Evolutionary conservation across 208 protist genomes (phyloP), one percentile per base, ranked within the genome.

Genomic region (Trypanosoma lewisi): DNA sequence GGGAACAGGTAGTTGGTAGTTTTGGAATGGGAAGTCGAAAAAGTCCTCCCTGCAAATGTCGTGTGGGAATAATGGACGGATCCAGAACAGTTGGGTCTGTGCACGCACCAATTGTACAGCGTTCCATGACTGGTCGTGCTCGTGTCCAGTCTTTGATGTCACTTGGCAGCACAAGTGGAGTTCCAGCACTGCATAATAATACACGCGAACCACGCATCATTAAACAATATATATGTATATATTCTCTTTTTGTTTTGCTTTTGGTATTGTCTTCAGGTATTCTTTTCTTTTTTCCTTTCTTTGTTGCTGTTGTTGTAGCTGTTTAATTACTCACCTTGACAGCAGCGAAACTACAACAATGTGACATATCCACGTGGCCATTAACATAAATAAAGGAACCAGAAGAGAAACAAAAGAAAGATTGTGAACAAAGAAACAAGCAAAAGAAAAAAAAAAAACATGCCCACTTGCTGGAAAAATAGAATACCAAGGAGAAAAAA

Each of bases 11-110:
- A 30, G 60, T 74, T 7, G 41, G 25, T 12, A 96, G 76, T 17
- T 75, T 56, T 5, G 91, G 91, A 12, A 96, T 62, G 11, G 83
- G 85, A 21, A 94, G 76, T 39, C 82, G 77, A 28, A 88, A 86
- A 14, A 96, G 74, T 49, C 82, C 85, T n/a, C 74, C 66, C 70
- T 96, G 91, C 25, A 92, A 87, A 53, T 95, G 86, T 0, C 82
- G 67, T 5, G 91, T 96, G 1, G 91, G 83, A 39, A 87, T 63
- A 4, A 79, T 59, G n/a, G 61, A 75, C 14, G 45, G 8, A 44
- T 72, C 42, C 9, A 86, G 55, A 9, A 64, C 54, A 16, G 44
- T 60, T 3, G 1, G 28, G 41, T 74, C 63, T 11, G 42, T 53
- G 39, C 58, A 66, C 6, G 30, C 36, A 6, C 70, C 70, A 45